Evolutionary conservation across 176 grass and related monocot species (phyloP), one percentile per base, ranked within the genome.

Genomic region (Ensete glaucum): DNA sequence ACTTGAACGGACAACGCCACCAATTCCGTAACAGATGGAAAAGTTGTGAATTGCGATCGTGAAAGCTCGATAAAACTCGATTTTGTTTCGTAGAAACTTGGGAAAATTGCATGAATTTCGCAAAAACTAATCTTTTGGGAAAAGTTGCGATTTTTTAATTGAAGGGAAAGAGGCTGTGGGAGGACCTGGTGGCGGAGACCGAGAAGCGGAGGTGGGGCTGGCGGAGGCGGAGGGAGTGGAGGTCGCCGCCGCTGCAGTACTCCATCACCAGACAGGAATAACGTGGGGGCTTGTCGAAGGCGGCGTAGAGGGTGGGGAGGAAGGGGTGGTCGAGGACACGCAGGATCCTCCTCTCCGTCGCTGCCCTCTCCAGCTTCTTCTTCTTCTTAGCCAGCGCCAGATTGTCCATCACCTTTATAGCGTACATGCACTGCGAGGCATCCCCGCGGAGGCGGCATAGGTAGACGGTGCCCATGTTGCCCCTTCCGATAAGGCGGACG

Each of bases 321-420:
- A 99, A 99, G 13, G 95, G 95, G 83, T 99, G 90, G 83, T 99
- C 95, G 5, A 99, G 88, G n/a, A 92, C 62, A 0, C 85, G 85
- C 49, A 99, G 80, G 29, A 99, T 90, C 70, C 83, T 82, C 82
- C 89, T 91, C 88, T 99, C 95, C 16, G 95, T 86, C 2, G 78
- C 81, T 3, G 95, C 95, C 64, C 91, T 89, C 69, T 85, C 88
- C 50, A 91, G 84, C 80, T 99, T 99, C 70, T 90, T 89, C 81
- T 99, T 99, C 95, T 84, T 89, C 23, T 43, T 43, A 43, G 79
- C 84, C 15, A 99, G 80, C 50, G 80, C 91, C 63, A 79, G 79
- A 64, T 90, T 88, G 81, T 99, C 95, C 62, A 99, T 91, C 78
- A 99, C 95, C 86, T 99, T 99, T 88, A 99, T 99, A 65, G 95